These are phyloP conservation scores for Sporobolomyces phaffii DNA, from an alignment of 768 basidiomycete genomes.

Conservation along the genomic window DNA sequence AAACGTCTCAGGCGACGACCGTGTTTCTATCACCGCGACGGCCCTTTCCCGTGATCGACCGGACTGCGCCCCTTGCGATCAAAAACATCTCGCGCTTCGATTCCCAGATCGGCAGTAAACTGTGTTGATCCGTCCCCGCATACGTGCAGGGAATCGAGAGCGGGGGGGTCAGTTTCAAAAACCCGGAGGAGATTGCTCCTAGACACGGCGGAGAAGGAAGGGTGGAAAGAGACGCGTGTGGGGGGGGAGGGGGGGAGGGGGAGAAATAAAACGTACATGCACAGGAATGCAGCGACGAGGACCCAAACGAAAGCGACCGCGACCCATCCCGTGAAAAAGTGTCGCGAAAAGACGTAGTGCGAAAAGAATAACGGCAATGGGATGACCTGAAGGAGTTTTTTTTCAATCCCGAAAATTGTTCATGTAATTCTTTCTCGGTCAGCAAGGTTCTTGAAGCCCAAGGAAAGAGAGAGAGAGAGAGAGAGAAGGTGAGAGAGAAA, in stretches of 20 bases:
- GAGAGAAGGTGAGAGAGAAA: neutral
- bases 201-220: too few relatives aligned
- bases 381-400: conserved; percentile 53
- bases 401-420: conserved; percentile 9
- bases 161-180: conserved; percentile 28
- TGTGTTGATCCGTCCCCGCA: conserved; percentile 46
- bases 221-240: too few relatives aligned
- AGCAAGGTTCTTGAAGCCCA: too few relatives aligned
- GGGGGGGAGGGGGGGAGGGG: too few relatives aligned
- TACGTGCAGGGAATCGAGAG: too few relatives aligned
- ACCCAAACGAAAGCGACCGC: conserved; percentile 41
- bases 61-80: conserved; percentile 47
- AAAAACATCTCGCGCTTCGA: conserved; percentile 60
- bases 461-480: too few relatives aligned
- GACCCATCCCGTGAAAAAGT: conserved; percentile 73
- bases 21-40: neutral
- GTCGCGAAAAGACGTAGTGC: conserved; percentile 60
- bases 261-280: conserved; percentile 2
- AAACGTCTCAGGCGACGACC: neutral
- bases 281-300: conserved; percentile 16
- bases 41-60: neutral
- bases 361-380: conserved; percentile 84
- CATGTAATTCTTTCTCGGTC: too few relatives aligned
- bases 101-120: conserved; percentile 81
- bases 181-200: too few relatives aligned